phyloP scores from a whole-genome alignment of 495 filamentous ascomycete species.

The Daldinia vernicosa region DNA sequence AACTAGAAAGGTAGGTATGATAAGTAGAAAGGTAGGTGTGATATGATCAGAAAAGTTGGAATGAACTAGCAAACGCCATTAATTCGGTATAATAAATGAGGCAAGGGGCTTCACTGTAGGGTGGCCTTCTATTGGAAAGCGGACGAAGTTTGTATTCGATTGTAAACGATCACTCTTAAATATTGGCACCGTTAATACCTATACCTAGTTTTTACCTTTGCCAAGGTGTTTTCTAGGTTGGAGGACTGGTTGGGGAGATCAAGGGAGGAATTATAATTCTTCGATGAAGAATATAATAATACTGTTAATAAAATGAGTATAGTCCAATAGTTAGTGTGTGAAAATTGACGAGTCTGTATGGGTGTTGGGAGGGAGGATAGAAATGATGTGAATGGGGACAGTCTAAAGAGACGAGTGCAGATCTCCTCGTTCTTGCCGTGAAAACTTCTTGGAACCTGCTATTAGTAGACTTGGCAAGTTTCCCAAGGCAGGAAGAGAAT shows the following conservation, averaged over 20 bases:
- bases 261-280: neutral
- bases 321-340: neutral
- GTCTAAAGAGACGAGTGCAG: neutral
- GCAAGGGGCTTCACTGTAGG: neutral
- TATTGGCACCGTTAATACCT: neutral
- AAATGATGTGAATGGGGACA: neutral
- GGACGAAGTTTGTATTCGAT: neutral
- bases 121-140: neutral
- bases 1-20: neutral
- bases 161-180: neutral
- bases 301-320: neutral
- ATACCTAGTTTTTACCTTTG: neutral
- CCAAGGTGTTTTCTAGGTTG: neutral
- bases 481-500: neutral
- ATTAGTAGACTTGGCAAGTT: neutral
- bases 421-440: neutral
- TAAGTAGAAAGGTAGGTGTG: neutral
- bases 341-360: neutral
- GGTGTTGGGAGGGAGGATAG: neutral
- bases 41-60: neutral
- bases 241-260: neutral
- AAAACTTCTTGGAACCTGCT: neutral
- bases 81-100: neutral
- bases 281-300: neutral
- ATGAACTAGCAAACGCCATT: neutral